Evolutionary conservation across 1,284 basidiomycete species (phyloP).

Genomic region (Amylostereum chailletii): DNA sequence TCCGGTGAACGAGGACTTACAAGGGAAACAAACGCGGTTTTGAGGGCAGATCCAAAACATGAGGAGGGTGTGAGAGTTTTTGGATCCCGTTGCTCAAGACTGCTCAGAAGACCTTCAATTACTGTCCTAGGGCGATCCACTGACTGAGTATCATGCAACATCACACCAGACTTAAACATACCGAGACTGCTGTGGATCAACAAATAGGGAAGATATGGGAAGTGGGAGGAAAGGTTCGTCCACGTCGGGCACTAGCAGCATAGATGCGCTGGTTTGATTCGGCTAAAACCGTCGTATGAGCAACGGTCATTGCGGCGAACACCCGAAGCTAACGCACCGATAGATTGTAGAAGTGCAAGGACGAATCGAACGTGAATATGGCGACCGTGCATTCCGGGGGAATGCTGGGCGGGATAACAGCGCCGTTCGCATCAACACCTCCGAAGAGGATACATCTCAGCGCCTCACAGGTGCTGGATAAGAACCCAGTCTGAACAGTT

Average conservation of each 20-base stretch:
- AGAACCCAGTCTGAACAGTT: constrained; percentile 66
- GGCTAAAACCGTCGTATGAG: constrained; percentile 6
- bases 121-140: constrained; percentile 30
- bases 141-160: constrained; percentile 1
- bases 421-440: constrained; percentile 32
- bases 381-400: constrained; percentile 53
- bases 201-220: constrained; percentile 62
- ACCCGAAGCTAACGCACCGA: constrained; percentile 45
- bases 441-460: constrained; percentile 69
- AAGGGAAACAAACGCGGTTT: constrained; percentile 66
- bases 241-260: constrained; percentile 85
- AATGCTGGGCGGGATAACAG: constrained; percentile 37
- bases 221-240: constrained; percentile 90
- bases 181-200: constrained; percentile 68
- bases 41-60: constrained; percentile 76
- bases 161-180: constrained; percentile 22
- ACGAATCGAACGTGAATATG: constrained; percentile 80
- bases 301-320: not conserved
- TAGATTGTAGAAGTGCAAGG: constrained; percentile 88
- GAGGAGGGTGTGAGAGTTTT: constrained; percentile 42
- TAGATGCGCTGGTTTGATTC: constrained; percentile 45
- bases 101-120: constrained; percentile 57
- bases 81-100: constrained; percentile 61
- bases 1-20: constrained; percentile 32
- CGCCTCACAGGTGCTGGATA: constrained; percentile 61